A percentile compares a stretch with the other conserved stretches of the same genome.
Evolutionary conservation across 1,139 yeast genomes (phyloP).

Genomic region (Geotrichum siamense): DNA sequence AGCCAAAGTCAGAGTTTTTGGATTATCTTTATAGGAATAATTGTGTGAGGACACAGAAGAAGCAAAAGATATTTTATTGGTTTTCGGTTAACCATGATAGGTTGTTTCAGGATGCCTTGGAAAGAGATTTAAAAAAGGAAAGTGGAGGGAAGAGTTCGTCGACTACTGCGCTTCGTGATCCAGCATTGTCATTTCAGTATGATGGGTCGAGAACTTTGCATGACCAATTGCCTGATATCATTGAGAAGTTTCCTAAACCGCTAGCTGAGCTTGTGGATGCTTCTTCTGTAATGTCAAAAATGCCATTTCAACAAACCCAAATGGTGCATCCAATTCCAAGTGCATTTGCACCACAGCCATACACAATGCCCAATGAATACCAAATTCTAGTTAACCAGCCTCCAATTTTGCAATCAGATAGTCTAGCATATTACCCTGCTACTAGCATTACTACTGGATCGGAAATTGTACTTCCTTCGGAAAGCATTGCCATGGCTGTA

Average conservation of each 20-base stretch:
- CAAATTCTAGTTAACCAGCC: slow-evolving; percentile 12
- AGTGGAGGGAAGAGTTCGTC: slow-evolving; percentile 33
- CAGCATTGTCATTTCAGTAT: slow-evolving; percentile 38
- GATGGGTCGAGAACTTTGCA: slow-evolving; percentile 36
- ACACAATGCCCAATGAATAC: slow-evolving; percentile 2
- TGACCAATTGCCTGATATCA: slow-evolving; percentile 33
- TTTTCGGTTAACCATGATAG: slow-evolving; percentile 93
- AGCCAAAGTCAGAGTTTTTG: slow-evolving; percentile 79
- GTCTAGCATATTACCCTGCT: slow-evolving; percentile 4
- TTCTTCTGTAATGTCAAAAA: slow-evolving; percentile 22
- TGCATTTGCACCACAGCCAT: slow-evolving; percentile 1
- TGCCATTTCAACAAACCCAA: slow-evolving; percentile 5
- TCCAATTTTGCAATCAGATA: slow-evolving; percentile 11
- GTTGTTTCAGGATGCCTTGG: slow-evolving; percentile 87
- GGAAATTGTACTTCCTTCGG: slow-evolving; percentile 6
- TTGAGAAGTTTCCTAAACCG: slow-evolving; percentile 31
- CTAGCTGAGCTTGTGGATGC: slow-evolving; percentile 34
- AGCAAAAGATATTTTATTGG: slow-evolving; percentile 96
- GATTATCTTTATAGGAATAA: slow-evolving; percentile 79
- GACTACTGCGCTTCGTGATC: slow-evolving; percentile 39
- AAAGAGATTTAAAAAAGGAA: slow-evolving; percentile 84
- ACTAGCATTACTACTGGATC: slow-evolving; percentile 4
- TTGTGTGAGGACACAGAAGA: slow-evolving; percentile 89
- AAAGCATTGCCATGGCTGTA: background rate
- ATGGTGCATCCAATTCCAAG: slow-evolving; percentile 5